Base-by-base conservation (phyloP, 1,139 yeast species). In the Saccharomyces pastorianus region DNA sequence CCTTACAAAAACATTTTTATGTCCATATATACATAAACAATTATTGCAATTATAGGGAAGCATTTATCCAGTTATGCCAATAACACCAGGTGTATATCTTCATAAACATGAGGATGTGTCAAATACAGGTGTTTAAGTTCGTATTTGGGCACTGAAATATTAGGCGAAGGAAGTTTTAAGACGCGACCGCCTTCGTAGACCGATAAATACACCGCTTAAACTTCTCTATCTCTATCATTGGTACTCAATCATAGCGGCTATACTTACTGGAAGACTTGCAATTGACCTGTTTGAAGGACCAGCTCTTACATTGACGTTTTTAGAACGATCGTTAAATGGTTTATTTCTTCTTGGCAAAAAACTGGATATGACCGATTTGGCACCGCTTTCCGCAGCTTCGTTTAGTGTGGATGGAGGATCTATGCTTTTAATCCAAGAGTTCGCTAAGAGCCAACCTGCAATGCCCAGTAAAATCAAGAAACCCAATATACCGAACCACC, bases 401-500 rank as follows among this genome's bases (percentile, higher is more conserved):
- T 67, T 62, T 55, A 67, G 50, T 4, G 70, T 66, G 17, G 65
- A 61, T 50, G 74, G 71, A 1, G 71, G 62, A 26, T 59, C 63
- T 20, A 65, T 66, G 51, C 69, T 65, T n/a, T 68, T 67, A 55
- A 74, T 57, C 78, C 78, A 76, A 58, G 63, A 68, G 14, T 71
- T 70, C 46, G 76, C 77, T 49, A 63, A 61, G 9, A 70, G 44
- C 53, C 73, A 69, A 47, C 77, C 70, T 1, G 58, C 41, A 4
- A 68, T 41, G 17, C 72, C 74, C 42, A 76, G 53, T 4, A 71
- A 60, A n/a, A 79, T 58, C 55, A 82, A 71, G 38, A 80, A 71
- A 5, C 84, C 85, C 31, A 85, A 64, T 56, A 85, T 83, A 51
- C 88, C 87, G 62, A 83, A 82, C 69, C 83, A 85, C 87, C 90